phyloP scores from a whole-genome alignment of 139 green algal species.

The Deuterostichococcus epilithicus region DNA sequence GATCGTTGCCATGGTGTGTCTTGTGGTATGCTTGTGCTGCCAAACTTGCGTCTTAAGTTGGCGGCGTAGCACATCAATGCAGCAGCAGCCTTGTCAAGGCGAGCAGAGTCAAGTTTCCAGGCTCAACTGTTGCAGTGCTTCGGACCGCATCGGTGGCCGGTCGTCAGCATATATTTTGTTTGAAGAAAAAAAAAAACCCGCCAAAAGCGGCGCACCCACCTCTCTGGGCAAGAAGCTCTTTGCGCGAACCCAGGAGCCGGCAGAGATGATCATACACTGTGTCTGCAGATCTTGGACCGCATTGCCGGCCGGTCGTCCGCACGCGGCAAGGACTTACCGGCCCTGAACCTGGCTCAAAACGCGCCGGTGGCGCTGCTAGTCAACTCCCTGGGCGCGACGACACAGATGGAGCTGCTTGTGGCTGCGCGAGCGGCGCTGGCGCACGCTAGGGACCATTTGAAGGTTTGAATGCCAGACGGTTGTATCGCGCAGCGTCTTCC shows the following conservation, averaged over 20 bases:
- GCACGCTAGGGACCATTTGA: slow-evolving; percentile 15
- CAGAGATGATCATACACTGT: background rate
- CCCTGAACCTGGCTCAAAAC: slow-evolving; percentile 19
- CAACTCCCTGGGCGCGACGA: slow-evolving; percentile 49
- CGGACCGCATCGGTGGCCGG: too few relatives aligned
- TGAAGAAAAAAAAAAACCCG: too few relatives aligned
- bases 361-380: slow-evolving; percentile 55
- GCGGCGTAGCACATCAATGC: too few relatives aligned
- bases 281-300: slow-evolving; percentile 4
- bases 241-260: background rate
- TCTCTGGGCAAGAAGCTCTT: too few relatives aligned
- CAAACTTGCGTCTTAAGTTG: background rate
- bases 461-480: background rate
- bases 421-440: slow-evolving; percentile 33
- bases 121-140: too few relatives aligned
- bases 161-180: too few relatives aligned
- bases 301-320: slow-evolving; percentile 1
- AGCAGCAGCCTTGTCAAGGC: too few relatives aligned
- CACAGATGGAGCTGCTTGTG: slow-evolving; percentile 63
- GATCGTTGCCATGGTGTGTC: slow-evolving; percentile 36
- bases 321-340: background rate
- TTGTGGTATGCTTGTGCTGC: background rate
- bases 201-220: too few relatives aligned
- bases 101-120: too few relatives aligned
- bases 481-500: too few relatives aligned